Evolutionary conservation across 2,329 filamentous ascomycete species (phyloP), one percentile per base, ranked within the genome.

Genomic region (Atkinsonella texensis): DNA sequence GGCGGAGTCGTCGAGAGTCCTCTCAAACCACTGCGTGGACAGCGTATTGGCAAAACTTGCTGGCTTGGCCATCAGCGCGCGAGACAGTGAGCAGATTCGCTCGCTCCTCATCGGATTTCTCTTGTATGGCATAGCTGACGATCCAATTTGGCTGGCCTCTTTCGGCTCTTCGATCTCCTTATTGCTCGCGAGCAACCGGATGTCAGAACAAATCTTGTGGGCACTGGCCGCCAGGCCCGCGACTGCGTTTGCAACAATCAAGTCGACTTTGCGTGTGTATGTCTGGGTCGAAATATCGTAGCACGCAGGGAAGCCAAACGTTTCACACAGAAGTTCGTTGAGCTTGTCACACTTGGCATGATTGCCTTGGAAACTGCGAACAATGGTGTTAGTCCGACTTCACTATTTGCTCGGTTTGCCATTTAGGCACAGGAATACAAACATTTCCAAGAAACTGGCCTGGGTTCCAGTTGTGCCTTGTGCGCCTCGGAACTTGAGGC

Each of bases 161-260:
- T 89, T 87, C 0, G 87, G 87, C 72, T 90, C 87, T 63, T 94
- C 89, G 53, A 93, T 73, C 67, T 94, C 88, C 74, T 95, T 94
- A 69, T 82, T 77, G 61, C 77, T 74, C 6, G 84, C 84, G 46
- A 91, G 72, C 62, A 87, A 83, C 47, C 86, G 76, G 57, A 93
- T 85, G 60, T 91, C 86, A 46, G 77, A 76, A 47, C 80, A 79
- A 54, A 94, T 90, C 54, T 84, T 80, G 63, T 63, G 61, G 0
- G 81, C 86, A 0, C 87, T 88, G n/a, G 87, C 77, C 23, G 87
- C 89, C 49, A 95, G 81, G 1, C 82, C 87, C 33, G 79, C 76
- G 35, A 95, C 73, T n/a, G 86, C 87, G 63, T 93, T 90, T 60
- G 83, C 78, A n/a, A 95, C 74, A 52, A 84, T 75, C 41, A 87